Evolutionary conservation across 2,329 filamentous ascomycete species (phyloP).

Genomic region (Ramularia endophylla): DNA sequence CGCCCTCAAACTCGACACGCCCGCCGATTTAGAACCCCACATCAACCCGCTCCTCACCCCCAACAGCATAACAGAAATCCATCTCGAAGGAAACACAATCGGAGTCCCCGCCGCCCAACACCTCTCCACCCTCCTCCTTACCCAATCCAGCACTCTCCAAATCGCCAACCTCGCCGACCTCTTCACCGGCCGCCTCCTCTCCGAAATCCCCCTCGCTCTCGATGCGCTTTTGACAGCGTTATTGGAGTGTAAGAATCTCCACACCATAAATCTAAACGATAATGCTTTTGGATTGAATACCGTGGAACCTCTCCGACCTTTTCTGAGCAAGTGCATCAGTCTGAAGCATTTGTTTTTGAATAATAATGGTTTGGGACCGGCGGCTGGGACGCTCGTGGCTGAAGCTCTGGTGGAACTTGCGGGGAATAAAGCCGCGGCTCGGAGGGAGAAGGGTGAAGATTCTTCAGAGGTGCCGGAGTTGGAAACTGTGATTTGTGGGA

Average conservation of each 20-base stretch:
- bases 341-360: slow-evolving; percentile 94
- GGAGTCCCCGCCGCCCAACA: slow-evolving; percentile 82
- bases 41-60: slow-evolving; percentile 68
- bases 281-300: slow-evolving; percentile 98
- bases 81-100: slow-evolving; percentile 83
- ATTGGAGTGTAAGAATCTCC: slow-evolving; percentile 76
- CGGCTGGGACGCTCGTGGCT: slow-evolving; percentile 82
- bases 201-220: slow-evolving; percentile 88
- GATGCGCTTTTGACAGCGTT: slow-evolving; percentile 79
- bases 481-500: slow-evolving; percentile 95
- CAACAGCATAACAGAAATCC: slow-evolving; percentile 75
- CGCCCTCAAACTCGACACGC: slow-evolving; percentile 85
- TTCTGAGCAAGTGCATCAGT: slow-evolving; percentile 80
- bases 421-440: slow-evolving; percentile 72
- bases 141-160: slow-evolving; percentile 63
- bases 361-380: slow-evolving; percentile 94
- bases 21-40: slow-evolving; percentile 78
- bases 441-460: slow-evolving; percentile 55
- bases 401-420: slow-evolving; percentile 80
- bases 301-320: slow-evolving; percentile 84
- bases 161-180: slow-evolving; percentile 92
- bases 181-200: slow-evolving; percentile 89
- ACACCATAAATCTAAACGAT: slow-evolving; percentile 92
- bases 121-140: slow-evolving; percentile 74
- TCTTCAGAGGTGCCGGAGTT: slow-evolving; percentile 63